Percentiles rank a stretch among this genome's conserved stretches.
Evolutionary conservation across 176 grass and related monocot species (phyloP).

Genomic region (Tillandsia leiboldiana): DNA sequence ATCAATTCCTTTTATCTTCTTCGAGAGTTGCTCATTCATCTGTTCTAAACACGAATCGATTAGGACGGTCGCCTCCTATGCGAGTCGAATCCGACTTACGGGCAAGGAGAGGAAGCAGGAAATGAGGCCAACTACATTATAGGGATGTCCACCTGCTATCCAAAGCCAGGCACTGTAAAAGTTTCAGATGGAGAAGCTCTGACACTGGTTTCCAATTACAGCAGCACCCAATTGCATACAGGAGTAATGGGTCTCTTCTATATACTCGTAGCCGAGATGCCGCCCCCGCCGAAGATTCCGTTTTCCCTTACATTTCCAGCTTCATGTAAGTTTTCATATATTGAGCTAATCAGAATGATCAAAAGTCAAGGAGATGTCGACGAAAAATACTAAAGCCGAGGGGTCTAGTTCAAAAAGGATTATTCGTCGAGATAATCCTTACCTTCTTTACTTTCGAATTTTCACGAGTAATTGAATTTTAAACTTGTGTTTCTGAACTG

Average conservation of each 20-base stretch:
- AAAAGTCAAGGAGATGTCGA: no score
- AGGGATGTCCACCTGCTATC: conserved; percentile 80
- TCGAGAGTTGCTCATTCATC: not conserved
- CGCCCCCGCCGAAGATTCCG: conserved; percentile 4
- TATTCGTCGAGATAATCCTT: not conserved
- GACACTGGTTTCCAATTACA: conserved; percentile 81
- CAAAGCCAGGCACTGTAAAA: conserved; percentile 41
- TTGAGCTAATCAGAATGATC: no score
- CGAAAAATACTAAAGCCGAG: no score
- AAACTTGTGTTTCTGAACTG: not conserved
- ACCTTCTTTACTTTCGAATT: not conserved
- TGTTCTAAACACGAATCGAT: not conserved
- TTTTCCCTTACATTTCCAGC: conserved; percentile 30
- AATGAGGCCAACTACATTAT: conserved; percentile 77
- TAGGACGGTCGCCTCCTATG: conserved; percentile 72
- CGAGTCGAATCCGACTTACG: conserved; percentile 44
- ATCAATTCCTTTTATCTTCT: not conserved
- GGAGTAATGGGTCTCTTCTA: conserved; percentile 91
- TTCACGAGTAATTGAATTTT: not conserved
- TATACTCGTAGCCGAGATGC: conserved; percentile 60
- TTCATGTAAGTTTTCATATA: conserved; percentile 32
- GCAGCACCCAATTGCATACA: conserved; percentile 43
- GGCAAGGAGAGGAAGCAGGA: conserved; percentile 48
- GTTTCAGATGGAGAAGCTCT: conserved; percentile 51
- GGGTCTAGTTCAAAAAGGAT: no score